phyloP scores from a whole-genome alignment of 2,329 filamentous ascomycete species.

The Didymella glomerata region DNA sequence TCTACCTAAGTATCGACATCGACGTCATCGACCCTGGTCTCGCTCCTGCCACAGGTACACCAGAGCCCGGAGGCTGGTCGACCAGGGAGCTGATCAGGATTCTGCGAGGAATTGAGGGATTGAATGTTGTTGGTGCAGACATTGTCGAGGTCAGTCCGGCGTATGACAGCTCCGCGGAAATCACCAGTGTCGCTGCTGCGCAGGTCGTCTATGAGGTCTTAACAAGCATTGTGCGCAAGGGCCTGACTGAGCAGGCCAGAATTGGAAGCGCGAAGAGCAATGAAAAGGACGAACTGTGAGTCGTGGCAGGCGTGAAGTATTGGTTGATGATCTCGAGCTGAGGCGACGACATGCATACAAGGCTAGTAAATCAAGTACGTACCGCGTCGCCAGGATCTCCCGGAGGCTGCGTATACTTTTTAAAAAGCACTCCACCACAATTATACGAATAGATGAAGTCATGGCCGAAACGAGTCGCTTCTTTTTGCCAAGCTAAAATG shows the following conservation, averaged over 20 bases:
- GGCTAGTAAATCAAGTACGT: background rate
- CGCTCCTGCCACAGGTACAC: constrained; percentile 83
- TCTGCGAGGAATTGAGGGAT: constrained; percentile 77
- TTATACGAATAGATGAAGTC: background rate
- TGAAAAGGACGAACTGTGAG: constrained; percentile 42
- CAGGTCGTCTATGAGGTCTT: constrained; percentile 88
- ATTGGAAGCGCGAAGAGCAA: constrained; percentile 25
- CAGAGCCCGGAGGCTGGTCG: constrained; percentile 91
- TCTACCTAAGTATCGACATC: constrained; percentile 84
- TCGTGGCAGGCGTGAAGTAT: background rate
- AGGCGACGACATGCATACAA: background rate
- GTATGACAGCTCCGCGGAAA: constrained; percentile 82
- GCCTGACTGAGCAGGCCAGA: constrained; percentile 53
- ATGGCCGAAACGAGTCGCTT: background rate
- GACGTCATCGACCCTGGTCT: constrained; percentile 80
- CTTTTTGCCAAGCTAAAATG: constrained; percentile 20
- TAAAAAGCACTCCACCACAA: background rate
- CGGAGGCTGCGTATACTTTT: background rate
- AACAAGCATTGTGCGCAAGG: constrained; percentile 74
- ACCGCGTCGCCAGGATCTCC: background rate
- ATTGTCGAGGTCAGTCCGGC: constrained; percentile 88
- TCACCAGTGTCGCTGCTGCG: constrained; percentile 81
- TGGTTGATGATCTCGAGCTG: background rate
- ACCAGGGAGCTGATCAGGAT: constrained; percentile 87
- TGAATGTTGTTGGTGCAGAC: constrained; percentile 90